Evolutionary conservation across 257 asterid genomes (phyloP).

Genomic region (Przewalskia tangutica): DNA sequence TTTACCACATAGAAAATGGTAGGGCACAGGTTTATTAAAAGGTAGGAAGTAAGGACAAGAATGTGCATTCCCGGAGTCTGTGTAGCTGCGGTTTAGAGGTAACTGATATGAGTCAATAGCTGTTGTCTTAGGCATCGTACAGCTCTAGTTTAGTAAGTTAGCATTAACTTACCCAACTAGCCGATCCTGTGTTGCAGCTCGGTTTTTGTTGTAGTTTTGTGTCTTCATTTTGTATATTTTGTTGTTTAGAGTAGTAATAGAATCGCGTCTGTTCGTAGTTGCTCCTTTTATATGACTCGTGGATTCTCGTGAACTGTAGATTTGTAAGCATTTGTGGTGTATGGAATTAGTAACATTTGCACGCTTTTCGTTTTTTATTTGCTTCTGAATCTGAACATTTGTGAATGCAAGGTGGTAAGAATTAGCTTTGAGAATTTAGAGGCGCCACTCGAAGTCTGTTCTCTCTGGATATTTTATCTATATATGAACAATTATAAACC

Average conservation of each 20-base stretch:
- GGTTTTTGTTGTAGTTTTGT: constrained; percentile 5
- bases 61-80: constrained; percentile 6
- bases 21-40: constrained; percentile 2
- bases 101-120: not conserved
- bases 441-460: not conserved
- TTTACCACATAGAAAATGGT: constrained; percentile 6
- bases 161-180: not conserved
- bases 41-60: not conserved
- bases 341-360: not conserved
- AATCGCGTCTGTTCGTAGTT: not conserved
- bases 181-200: constrained; percentile 4
- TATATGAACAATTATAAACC: too few relatives aligned
- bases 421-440: not conserved
- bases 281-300: not conserved
- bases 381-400: not conserved
- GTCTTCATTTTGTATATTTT: constrained; percentile 5
- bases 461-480: not conserved
- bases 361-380: not conserved
- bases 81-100: constrained; percentile 8
- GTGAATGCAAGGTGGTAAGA: not conserved
- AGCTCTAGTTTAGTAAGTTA: constrained; percentile 8
- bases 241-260: not conserved
- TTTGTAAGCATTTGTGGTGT: constrained; percentile 1
- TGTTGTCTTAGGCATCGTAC: constrained; percentile 10
- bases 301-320: not conserved